A percentile compares a stretch with the other conserved stretches of the same genome.
Conservation (phyloP, 2,329 filamentous ascomycete genomes). For the Sporothrix pseudoabietina region DNA sequence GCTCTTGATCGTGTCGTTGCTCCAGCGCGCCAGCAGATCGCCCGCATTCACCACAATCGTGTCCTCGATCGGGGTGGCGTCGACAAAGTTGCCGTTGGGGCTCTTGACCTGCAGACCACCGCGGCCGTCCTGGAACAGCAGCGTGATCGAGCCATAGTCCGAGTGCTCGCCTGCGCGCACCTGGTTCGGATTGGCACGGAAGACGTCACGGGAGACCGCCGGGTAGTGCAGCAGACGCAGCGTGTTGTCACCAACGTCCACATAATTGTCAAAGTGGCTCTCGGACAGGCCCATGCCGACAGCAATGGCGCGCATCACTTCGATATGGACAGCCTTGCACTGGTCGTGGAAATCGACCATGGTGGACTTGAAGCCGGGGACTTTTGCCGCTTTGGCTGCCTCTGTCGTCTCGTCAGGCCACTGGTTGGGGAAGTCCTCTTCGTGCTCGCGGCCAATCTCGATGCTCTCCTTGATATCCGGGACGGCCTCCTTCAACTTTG, state of each 20-base stretch:
- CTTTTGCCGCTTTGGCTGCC: conserved; percentile 46
- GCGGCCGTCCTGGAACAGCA: conserved; percentile 62
- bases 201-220: conserved; percentile 64
- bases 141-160: conserved; percentile 63
- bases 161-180: conserved; percentile 79
- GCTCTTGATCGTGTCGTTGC: conserved; percentile 87
- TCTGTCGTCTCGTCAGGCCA: conserved; percentile 66
- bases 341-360: conserved; percentile 76
- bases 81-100: conserved; percentile 75
- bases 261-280: conserved; percentile 74
- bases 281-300: conserved; percentile 74
- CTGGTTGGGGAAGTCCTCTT: conserved; percentile 67
- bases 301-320: conserved; percentile 83
- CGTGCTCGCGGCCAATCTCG: conserved; percentile 65
- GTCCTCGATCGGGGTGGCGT: conserved; percentile 78
- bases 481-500: conserved; percentile 56
- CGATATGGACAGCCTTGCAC: conserved; percentile 72
- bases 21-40: conserved; percentile 83
- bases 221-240: conserved; percentile 79
- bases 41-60: conserved; percentile 89
- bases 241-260: conserved; percentile 69
- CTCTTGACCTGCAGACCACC: conserved; percentile 64
- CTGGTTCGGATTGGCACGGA: conserved; percentile 66
- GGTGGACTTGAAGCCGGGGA: conserved; percentile 63
- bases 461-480: conserved; percentile 67